Evolutionary conservation across 176 grass and related monocot species (phyloP), one percentile per base, ranked within the genome.

Genomic region (Sorghum bicolor): DNA sequence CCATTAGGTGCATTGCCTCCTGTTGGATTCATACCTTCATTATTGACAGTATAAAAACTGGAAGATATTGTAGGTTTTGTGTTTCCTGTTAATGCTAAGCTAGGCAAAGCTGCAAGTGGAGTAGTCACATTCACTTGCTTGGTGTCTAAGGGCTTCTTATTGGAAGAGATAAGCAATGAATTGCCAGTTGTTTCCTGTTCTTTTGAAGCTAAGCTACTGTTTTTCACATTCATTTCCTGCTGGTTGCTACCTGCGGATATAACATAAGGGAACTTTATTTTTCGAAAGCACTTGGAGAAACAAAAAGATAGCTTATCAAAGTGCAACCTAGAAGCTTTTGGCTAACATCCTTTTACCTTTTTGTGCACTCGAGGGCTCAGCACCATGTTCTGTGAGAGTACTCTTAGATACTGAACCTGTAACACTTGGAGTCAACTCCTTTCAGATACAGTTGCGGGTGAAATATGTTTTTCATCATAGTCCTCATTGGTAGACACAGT

Each of bases 1-100:
- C 76, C 88, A 79, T 72, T 90, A 50, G 84, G 70, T 87, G 69
- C 37, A 52, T 91, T 93, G 83, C 24, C 83, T 90, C 75, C 85
- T 47, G 79, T 66, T 74, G 63, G 32, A 91, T 48, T 76, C 5
- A 37, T 22, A 62, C 77, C 78, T 37, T 15, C 50, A 81, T 47
- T 89, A 76, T 61, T 87, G 57, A 32, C 67, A 83, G 87, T 83
- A 80, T 86, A 85, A 83, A 80, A 86, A 36, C 67, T 85, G 57
- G 67, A 82, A 73, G 79, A 55, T 36, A 67, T 75, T 79, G 44
- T 84, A 87, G 87, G 69, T 87, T 82, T 89, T 40, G 48, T 67
- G 65, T 75, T 83, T 81, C 79, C 45, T 55, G 66, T 79, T 80
- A 57, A 67, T 72, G 67, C 79, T 72, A 78, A 86, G 74, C 60